A percentile compares a stretch with the other conserved stretches of the same genome.
These are phyloP conservation scores for Dissophora globulifera DNA, from an alignment of 192 early-diverging fungal species.

Conservation along the genomic window DNA sequence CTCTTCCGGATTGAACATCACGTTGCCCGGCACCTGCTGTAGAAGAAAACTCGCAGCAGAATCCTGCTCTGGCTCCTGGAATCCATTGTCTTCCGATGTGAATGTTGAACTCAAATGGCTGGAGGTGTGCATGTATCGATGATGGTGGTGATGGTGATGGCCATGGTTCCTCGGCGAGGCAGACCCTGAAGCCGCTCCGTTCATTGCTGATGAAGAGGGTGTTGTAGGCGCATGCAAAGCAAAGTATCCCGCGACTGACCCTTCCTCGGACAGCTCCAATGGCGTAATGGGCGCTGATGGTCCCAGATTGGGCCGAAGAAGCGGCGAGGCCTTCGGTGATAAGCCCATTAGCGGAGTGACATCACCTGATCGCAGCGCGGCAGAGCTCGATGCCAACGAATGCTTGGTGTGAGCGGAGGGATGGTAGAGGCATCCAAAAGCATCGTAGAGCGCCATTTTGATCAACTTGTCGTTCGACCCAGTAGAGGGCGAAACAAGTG, in stretches of 20 bases:
- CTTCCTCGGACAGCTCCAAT: conserved; percentile 40
- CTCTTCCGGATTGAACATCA: conserved; percentile 14
- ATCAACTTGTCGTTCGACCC: too few relatives aligned
- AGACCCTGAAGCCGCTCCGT: background rate
- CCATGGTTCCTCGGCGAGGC: conserved; percentile 2
- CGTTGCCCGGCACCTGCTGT: too few relatives aligned
- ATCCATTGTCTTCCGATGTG: conserved; percentile 7
- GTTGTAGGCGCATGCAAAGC: conserved; percentile 17
- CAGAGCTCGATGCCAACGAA: conserved; percentile 12
- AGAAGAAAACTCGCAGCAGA: too few relatives aligned
- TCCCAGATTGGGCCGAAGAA: conserved; percentile 25
- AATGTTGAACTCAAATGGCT: conserved; percentile 27
- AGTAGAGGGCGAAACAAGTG: background rate
- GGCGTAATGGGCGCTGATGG: conserved; percentile 49
- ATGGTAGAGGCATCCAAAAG: conserved; percentile 46
- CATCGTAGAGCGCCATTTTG: conserved; percentile 31
- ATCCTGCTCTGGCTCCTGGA: too few relatives aligned
- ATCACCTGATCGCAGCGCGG: conserved; percentile 39
- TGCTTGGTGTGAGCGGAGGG: conserved; percentile 47
- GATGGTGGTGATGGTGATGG: conserved; percentile 23
- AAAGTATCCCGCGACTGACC: conserved; percentile 24
- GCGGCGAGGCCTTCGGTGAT: conserved; percentile 37
- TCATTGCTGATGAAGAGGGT: conserved; percentile 3
- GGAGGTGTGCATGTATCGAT: conserved; percentile 20
- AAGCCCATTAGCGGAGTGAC: conserved; percentile 38